Base-by-base conservation (phyloP, 176 grass and related monocot genomes). In the Oryza punctata region DNA sequence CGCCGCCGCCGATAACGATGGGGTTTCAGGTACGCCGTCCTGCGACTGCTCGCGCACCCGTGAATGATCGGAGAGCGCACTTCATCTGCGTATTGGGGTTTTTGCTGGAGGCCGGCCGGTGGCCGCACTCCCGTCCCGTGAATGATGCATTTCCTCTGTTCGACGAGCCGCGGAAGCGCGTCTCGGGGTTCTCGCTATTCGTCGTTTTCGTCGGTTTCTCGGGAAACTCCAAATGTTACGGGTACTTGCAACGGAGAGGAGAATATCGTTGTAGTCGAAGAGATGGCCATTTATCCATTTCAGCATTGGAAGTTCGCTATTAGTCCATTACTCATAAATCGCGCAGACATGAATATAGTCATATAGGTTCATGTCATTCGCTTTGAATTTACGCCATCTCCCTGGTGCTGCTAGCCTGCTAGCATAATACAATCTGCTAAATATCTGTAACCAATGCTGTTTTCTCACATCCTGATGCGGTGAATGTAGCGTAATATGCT, bases 1-100 rank as follows among this genome's bases (percentile, higher is more conserved):
- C 15, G 72, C 52, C 26, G 72, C 52, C 26, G 65, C 54, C 16
- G 78, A 85, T 41, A 43, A 77, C 65, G 43, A 32, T 21, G 45
- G 32, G 57, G 32, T 12, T 30, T 13, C 57, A 5, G 66, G 82
- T 82, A 77, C n/a, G 46, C 26, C 19, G 6, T 19, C 29, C 12
- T 13, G 54, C 33, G 30, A n/a, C 46, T 72, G 14, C 45, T 24
- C 21, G 21, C n/a, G 9, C 78, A 1, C 45, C 45, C 25, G 14
- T 46, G 35, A 63, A 41, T 61, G 60, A 65, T 67, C 16, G 6
- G 43, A 18, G 41, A 6, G 30, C 12, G 25, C 67, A 26, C 24
- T 24, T 49, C n/a, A 13, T 65, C 38, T 12, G 30, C 38, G 44
- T 33, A 12, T 32, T 43, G 24, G 60, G 14, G 67, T 19, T 60